Evolutionary conservation across 148 eudicot genomes (phyloP), one percentile per base, ranked within the genome.

Genomic region (Nyssa sinensis): DNA sequence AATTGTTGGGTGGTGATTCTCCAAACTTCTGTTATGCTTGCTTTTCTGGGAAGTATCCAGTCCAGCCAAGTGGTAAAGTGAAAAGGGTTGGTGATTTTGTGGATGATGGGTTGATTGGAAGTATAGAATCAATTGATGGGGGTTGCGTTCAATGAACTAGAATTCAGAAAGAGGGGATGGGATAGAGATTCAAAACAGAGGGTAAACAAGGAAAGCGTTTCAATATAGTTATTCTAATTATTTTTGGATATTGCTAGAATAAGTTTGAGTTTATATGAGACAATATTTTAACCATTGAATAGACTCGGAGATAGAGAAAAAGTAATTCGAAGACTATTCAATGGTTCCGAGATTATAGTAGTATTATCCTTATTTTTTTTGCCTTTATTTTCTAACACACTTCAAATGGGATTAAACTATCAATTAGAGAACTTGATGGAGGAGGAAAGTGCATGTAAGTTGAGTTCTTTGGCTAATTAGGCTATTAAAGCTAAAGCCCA

Each of bases 21-120:
- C 73, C 78, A 1, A 86, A 66, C 53, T 89, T 70, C 35, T 93
- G 98, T 62, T 93, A 93, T 78, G 98, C 98, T 78, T 93, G 98
- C 73, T 93, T 93, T 69, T 85, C 94, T 1, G 96, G 98, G 51
- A 70, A 87, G 6, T 93, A 93, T 63, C 98, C 98, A 2, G 90
- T 93, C 19, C 67, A 63, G 76, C 93, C 97, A 0, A 82, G 69
- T 14, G 91, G 84, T 59, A 88, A 85, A 65, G 88, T 89, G 62
- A 86, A 90, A 67, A 73, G 87, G 55, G 77, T 79, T 41, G 96
- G 93, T 3, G 91, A 91, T 81, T 87, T 84, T 31, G 55, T 81
- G 25, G 84, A 81, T 65, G 87, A 81, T 81, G 84, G 82, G 31
- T 75, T 84, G 70, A 84, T 21, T 72, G 87, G 84, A 34, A 83